phyloP scores from a whole-genome alignment of 441 rosid species.

The Euphorbia corollata region DNA sequence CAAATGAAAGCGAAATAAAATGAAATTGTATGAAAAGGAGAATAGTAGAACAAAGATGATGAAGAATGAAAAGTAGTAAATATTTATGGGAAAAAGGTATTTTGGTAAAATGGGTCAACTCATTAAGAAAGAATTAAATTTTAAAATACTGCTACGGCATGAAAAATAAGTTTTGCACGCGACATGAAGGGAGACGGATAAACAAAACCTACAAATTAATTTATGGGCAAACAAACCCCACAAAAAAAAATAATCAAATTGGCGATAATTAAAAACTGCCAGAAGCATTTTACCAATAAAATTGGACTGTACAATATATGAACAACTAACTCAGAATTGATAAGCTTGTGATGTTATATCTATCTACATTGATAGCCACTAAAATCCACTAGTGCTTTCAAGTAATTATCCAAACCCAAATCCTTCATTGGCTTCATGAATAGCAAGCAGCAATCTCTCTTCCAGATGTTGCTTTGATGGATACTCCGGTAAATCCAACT shows the following conservation, averaged over 20 bases:
- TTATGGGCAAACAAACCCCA: not conserved
- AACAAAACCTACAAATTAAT: too few species aligned
- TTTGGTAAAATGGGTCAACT: too few species aligned
- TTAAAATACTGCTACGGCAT: too few species aligned
- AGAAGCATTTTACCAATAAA: conserved; percentile 31
- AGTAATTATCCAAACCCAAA: conserved; percentile 68
- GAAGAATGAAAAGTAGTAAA: too few species aligned
- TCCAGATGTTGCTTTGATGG: conserved; percentile 84
- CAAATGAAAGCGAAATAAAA: too few species aligned
- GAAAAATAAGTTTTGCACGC: too few species aligned
- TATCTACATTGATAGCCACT: conserved; percentile 37
- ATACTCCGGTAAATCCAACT: conserved; percentile 89
- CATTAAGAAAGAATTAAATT: too few species aligned
- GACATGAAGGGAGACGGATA: too few species aligned
- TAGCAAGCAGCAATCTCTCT: conserved; percentile 84
- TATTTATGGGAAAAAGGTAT: too few species aligned
- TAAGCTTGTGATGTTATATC: conserved; percentile 10
- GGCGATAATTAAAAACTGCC: conserved; percentile 46
- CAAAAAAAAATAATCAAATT: not conserved
- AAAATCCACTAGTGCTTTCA: not conserved
- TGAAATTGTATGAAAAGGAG: too few species aligned
- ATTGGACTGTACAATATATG: conserved; percentile 44
- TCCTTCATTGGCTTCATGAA: conserved; percentile 91
- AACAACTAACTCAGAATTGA: conserved; percentile 30
- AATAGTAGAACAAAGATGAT: too few species aligned